Conservation (phyloP, 2,329 filamentous ascomycete genomes). For the Hymenotorrendiella dingleyae region DNA sequence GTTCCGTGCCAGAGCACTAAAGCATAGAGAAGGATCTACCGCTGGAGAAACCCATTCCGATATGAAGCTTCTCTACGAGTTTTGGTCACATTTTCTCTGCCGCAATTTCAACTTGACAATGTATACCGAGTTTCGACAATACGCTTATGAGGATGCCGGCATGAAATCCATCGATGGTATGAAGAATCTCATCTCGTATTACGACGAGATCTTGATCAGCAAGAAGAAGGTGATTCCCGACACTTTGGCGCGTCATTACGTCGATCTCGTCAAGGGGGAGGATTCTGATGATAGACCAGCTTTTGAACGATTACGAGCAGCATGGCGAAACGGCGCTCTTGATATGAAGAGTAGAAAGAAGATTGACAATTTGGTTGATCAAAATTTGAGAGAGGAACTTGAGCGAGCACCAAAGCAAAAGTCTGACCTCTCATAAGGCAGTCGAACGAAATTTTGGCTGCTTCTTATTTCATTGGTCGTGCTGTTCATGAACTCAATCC, state of each 20-base stretch:
- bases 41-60: constrained; percentile 42
- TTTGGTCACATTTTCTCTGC: constrained; percentile 69
- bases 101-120: constrained; percentile 69
- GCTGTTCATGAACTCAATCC: constrained; percentile 5
- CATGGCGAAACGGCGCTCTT: constrained; percentile 47
- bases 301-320: constrained; percentile 45
- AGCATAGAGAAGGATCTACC: constrained; percentile 32
- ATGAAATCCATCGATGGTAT: constrained; percentile 50
- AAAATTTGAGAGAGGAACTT: constrained; percentile 45
- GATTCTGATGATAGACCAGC: constrained; percentile 36
- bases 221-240: constrained; percentile 43
- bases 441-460: constrained; percentile 3
- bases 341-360: constrained; percentile 52
- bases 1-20: constrained; percentile 36
- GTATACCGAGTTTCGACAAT: constrained; percentile 67
- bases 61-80: constrained; percentile 64
- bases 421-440: constrained; percentile 17
- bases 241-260: constrained; percentile 47
- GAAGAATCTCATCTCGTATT: constrained; percentile 59
- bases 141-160: constrained; percentile 59
- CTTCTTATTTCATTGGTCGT: constrained; percentile 6
- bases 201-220: constrained; percentile 50
- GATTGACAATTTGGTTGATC: constrained; percentile 45
- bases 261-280: constrained; percentile 47
- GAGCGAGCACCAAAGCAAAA: constrained; percentile 32